Base-by-base conservation (phyloP, 2,329 filamentous ascomycete genomes). In the Hymenoscyphus fructigenus region DNA sequence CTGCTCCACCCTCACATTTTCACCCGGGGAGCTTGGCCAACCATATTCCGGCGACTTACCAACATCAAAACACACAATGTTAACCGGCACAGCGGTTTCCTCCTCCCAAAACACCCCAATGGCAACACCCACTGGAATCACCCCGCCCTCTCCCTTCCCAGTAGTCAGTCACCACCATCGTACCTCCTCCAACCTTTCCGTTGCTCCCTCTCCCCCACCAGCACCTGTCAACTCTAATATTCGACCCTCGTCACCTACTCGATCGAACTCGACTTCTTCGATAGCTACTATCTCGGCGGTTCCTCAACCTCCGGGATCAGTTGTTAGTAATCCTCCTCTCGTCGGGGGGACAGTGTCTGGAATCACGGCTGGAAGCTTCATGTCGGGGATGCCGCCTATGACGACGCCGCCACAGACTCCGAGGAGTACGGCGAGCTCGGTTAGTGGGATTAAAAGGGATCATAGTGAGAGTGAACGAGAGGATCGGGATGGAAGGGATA, bases 401-500 rank as follows among this genome's bases (percentile, higher is more conserved):
- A 92, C 91, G 44, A 97, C 94, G 7, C 94, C 95, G 2, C 95
- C 94, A 0, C 91, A 96, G 76, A 98, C 94, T 2, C 94, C 94
- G 5, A 83, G 86, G 60, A 86, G 85, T 71, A 83, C 85, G 5
- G 81, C 82, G 56, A 84, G 81, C 29, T 86, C 83, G 64, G 82
- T 85, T 1, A 85, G 73, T 76, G 84, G 66, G 34, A 77, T 79
- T 17, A 89, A 88, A 75, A 80, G 86, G 68, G 86, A 88, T 32
- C 81, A 81, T 7, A 70, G 65, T 50, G 73, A 70, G 65, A 83
- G 80, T 28, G 84, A 85, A 65, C 80, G 79, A 28, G 86, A 86
- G 44, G 83, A 83, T 17, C 81, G 84, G 44, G 83, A 83, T 17
- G 81, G 84, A 6, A 78, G 76, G 20, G 80, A 81, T 17, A 81